Evolutionary conservation across 495 filamentous ascomycete species (phyloP).

Genomic region (Neurospora sp.): DNA sequence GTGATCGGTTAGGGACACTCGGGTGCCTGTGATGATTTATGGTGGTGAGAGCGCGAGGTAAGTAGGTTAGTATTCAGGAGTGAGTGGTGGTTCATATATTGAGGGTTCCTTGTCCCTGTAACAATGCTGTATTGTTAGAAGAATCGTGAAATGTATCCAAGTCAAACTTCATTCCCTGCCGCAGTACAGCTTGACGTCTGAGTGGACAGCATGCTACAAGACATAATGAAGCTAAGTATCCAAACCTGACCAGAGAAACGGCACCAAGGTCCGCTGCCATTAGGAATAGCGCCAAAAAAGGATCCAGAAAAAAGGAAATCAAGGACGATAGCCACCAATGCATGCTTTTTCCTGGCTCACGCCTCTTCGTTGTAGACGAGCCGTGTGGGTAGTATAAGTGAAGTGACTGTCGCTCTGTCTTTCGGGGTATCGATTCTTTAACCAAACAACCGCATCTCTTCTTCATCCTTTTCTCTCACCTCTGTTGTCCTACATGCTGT

Average conservation of each 20-base stretch:
- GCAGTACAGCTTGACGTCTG: background rate
- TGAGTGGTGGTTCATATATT: background rate
- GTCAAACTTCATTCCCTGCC: background rate
- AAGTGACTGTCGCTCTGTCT: background rate
- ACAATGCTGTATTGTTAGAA: background rate
- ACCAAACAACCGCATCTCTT: background rate
- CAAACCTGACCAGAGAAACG: background rate
- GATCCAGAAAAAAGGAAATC: background rate
- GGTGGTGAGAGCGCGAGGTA: background rate
- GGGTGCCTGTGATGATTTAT: background rate
- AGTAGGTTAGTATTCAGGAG: background rate
- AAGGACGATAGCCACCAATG: background rate
- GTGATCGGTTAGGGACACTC: background rate
- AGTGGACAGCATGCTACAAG: background rate
- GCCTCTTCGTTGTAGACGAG: background rate
- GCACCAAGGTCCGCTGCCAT: background rate
- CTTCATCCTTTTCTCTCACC: background rate
- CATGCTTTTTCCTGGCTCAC: background rate
- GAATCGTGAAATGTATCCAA: background rate
- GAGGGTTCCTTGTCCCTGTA: background rate
- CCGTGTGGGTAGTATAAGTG: background rate
- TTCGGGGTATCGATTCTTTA: conserved; percentile 5
- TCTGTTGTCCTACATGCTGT: conserved; percentile 48
- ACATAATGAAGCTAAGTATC: background rate
- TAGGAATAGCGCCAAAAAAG: background rate